Conservation (phyloP, 257 asterid genomes). For the Eustoma russellianum region DNA sequence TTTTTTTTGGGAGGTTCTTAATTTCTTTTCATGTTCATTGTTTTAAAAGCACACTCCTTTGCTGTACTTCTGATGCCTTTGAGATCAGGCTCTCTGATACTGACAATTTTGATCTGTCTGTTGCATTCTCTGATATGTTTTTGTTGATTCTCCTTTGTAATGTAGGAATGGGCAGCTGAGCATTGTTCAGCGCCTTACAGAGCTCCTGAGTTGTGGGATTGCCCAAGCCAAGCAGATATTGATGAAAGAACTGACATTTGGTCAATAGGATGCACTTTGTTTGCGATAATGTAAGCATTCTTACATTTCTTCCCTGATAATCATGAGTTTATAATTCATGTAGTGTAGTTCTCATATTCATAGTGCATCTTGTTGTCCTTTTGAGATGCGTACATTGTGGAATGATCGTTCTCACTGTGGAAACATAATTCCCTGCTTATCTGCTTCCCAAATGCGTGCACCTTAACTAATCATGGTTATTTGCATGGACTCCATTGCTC, state of each 20-base stretch:
- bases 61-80: neutral
- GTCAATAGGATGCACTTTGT: slow-evolving; percentile 97
- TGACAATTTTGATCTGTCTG: slow-evolving; percentile 4
- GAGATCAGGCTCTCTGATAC: neutral
- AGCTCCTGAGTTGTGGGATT: slow-evolving; percentile 97
- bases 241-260: slow-evolving; percentile 98
- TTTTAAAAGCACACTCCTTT: neutral
- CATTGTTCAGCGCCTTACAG: slow-evolving; percentile 94
- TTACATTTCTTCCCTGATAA: neutral
- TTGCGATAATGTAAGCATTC: slow-evolving; percentile 81
- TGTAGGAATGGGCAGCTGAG: slow-evolving; percentile 97
- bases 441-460: too few relatives aligned
- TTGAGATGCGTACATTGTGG: too few relatives aligned
- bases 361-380: too few relatives aligned
- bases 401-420: too few relatives aligned
- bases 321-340: neutral
- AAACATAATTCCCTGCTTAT: too few relatives aligned
- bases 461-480: neutral
- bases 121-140: slow-evolving; percentile 12
- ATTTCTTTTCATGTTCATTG: neutral
- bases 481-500: neutral
- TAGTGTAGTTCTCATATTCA: too few relatives aligned
- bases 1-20: slow-evolving; percentile 1
- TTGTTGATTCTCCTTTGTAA: slow-evolving; percentile 16
- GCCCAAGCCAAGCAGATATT: slow-evolving; percentile 87